A percentile compares a stretch with the other conserved stretches of the same genome.
Conservation (phyloP, 202 grass and related monocot genomes). For the Carex sylvatica region DNA sequence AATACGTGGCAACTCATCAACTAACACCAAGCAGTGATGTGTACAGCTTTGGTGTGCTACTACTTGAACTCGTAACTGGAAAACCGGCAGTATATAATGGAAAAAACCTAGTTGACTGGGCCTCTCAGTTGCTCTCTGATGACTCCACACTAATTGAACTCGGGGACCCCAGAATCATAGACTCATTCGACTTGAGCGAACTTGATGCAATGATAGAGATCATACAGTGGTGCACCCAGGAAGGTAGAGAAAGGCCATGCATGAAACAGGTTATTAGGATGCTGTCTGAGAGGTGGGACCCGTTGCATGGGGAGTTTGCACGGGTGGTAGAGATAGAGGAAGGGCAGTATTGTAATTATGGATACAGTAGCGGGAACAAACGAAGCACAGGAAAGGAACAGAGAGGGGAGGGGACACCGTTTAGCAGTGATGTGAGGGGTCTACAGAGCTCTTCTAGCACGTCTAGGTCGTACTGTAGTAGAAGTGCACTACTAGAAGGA, state of each 20-base stretch:
- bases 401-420: slow-evolving; percentile 27
- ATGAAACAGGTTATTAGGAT: slow-evolving; percentile 95
- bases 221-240: slow-evolving; percentile 83
- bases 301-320: slow-evolving; percentile 57
- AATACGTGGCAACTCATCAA: slow-evolving; percentile 56
- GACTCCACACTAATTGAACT: slow-evolving; percentile 64
- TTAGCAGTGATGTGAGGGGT: slow-evolving; percentile 49
- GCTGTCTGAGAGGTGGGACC: slow-evolving; percentile 78
- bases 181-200: slow-evolving; percentile 74
- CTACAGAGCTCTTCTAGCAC: slow-evolving; percentile 88
- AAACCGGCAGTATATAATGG: slow-evolving; percentile 44
- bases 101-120: slow-evolving; percentile 64
- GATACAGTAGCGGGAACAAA: slow-evolving; percentile 27
- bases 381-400: slow-evolving; percentile 40
- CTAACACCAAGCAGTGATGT: slow-evolving; percentile 79
- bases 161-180: slow-evolving; percentile 63
- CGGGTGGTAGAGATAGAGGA: slow-evolving; percentile 57
- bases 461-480: slow-evolving; percentile 74
- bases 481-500: slow-evolving; percentile 59
- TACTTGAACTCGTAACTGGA: slow-evolving; percentile 84
- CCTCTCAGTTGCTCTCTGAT: slow-evolving; percentile 54
- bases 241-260: slow-evolving; percentile 58
- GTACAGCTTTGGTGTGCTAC: slow-evolving; percentile 76
- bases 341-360: slow-evolving; percentile 48
- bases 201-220: slow-evolving; percentile 70